Evolutionary conservation across 768 basidiomycete species (phyloP), one percentile per base, ranked within the genome.

Genomic region (Leccinum truebloodii): DNA sequence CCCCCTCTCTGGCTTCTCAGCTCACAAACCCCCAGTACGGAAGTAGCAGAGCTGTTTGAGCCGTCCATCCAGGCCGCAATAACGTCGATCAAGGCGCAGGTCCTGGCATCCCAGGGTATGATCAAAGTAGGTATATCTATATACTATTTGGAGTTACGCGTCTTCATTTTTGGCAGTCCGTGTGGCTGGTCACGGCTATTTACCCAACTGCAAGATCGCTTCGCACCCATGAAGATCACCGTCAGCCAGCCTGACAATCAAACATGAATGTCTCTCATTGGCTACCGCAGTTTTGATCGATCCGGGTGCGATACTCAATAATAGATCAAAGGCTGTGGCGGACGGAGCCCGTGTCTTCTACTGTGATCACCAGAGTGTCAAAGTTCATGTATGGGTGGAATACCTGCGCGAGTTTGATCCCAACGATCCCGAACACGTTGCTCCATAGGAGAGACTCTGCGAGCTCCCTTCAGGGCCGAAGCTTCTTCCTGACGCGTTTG

Each of bases 131-230:
- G 59, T 66, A 0, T 13, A 48, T 53, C 50, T 59, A 10, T 12
- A 28, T 39, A 30, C 22, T n/a, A 22, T 44, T 30, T 44, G 63
- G 22, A 52, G 2, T 22, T 16, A 63, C 44, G 24, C 46, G 46
- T 44, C 66, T 52, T 65, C 55, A 55, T 59, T 70, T 35, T 55
- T 32, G 28, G 22, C 58, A 90, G 87, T 90, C 88, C n/a, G 85
- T 92, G 5, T 92, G 90, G 78, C 76, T 92, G 24, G 90, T 92
- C 89, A 1, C 91, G 90, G 89, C 77, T 92, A 32, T 92, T 90
- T 71, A 71, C 78, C 28, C 89, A 92, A 71, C 78, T 92, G 16
- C 87, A 90, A 77, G 86, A 87, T 61, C 84, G 84, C 26, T 81
- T 92, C 14, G 76, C 75, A 4, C 78, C 82, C 0, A 75, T 81